Evolutionary conservation across 306 rosid genomes (phyloP), one percentile per base, ranked within the genome.

Genomic region (Dryas octopetala): DNA sequence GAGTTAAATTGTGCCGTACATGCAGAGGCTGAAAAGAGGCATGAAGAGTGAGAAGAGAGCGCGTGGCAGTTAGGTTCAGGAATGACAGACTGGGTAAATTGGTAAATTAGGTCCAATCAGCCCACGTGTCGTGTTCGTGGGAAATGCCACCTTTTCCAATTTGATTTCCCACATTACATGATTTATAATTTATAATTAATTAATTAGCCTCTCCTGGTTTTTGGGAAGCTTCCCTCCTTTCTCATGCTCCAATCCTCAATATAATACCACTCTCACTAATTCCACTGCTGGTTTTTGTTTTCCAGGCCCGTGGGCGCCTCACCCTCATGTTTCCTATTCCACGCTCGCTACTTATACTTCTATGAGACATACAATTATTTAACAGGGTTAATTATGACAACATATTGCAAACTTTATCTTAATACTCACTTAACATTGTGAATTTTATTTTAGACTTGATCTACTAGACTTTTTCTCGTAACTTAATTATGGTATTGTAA

Each of bases 281-380:
- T 16, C 26, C 38, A 32, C 38, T 1, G 38, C 38, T 1, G 68
- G 68, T 16, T 62, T 62, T 14, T 62, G 44, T 43, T 16, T 65
- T 44, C 38, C 50, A 65, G 32, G 32, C 50, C 32, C 16, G 69
- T 64, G 69, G 69, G 51, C 69, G 50, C 68, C 26, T 64, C 69
- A 43, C 3, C 68, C 26, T 64, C 69, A 43, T 8, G 49, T 64
- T 6, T 32, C 38, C 38, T 32, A 32, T 32, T 1, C 38, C 38
- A 32, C 3, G 2, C 38, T 32, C 38, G 1, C 38, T 23, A 23
- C 23, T 23, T 23, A 0, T 23, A 32, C 38, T 2, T 32, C 1
- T 32, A 32, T 32, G 38, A 2, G 38, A 32, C 2, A 1, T 1
- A 32, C 38, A 32, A 32, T 32, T 1, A 32, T 32, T 32, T 32